Base-by-base conservation (phyloP, 2,329 filamentous ascomycete species). In the Clonostachys rosea region DNA sequence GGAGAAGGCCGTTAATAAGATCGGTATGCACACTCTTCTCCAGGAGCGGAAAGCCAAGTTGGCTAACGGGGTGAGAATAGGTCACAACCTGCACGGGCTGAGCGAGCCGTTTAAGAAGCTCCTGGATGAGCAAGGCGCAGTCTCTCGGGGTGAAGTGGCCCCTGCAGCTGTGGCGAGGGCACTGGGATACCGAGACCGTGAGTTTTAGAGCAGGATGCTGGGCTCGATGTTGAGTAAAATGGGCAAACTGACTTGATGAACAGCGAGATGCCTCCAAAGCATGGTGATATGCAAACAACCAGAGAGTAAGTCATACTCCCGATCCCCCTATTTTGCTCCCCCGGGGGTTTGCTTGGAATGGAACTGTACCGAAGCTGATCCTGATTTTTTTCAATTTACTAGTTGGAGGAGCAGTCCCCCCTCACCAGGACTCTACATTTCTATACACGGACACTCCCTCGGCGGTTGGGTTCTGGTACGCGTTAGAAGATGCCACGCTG, bases 221-320 rank as follows among this genome's bases (percentile, higher is more conserved):
- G 24, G 24, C 24, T 30, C 10, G 24, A 30, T 30, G 24, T 5
- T 30, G 8, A 30, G 24, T 9, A 30, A 30, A 30, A 30, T 24
- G 24, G 24, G 24, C 9, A 10, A 18, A 30, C 24, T 30, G 9
- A 30, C 24, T 30, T 30, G 2, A 30, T 30, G 24, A 30, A 30
- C 9, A 30, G 24, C 91, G 3, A 75, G 86, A 17, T 81, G 78
- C 50, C 74, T 99, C 45, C 94, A 99, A 74, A 94, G 87, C 64
- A 99, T 99, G 94, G 78, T 97, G 30, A 97, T 99, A 57, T 96
- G 91, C 80, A 99, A 99, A 68, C 92, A 96, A 70, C 91, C 94
- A 18, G 89, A 95, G 68, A 96, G 24, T 30, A 30, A 30, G 24
- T 30, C 8, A 10, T 30, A 30, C 10, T 30, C 3, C 24, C 8